Base-by-base conservation (phyloP, 2,329 filamentous ascomycete species). In the Ceratocystis ficicola region DNA sequence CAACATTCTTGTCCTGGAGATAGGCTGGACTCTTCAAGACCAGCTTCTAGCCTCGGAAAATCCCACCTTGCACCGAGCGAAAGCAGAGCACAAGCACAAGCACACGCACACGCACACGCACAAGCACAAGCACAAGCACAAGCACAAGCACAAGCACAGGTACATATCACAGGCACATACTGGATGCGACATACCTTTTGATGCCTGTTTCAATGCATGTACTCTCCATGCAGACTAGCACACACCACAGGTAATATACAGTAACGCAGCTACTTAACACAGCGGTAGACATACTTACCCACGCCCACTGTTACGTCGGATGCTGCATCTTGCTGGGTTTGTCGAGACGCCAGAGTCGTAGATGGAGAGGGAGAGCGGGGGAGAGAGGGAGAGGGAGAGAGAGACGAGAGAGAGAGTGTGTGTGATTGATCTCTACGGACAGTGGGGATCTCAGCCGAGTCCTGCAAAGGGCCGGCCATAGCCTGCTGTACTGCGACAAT, bases 181-280 rank as follows among this genome's bases (percentile, higher is more conserved):
- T 57, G n/a, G 22, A 57, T 57, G 52, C 52, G 15, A 30, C 22
- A 5, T 57, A 57, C 30, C 52, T 32, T 17, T 57, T 15, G 7
- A 17, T 57, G 12, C 46, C 17, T 20, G 22, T 50, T 20, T 50
- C n/a, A 20, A 50, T 50, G 22, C 46, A 50, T 50, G 2, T 22
- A 50, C 36, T 41, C 10, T 50, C n/a, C 17, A 50, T 20, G 17
- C 52, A 57, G 10, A 28, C 28, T 17, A 6, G 25, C 52, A 57
- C 52, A 57, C 52, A 57, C 52, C 52, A 57, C 52, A 57, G 5
- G 28, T 10, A 30, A 30, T n/a, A 57, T 30, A 57, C 50, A 55
- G 22, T 5, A 55, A 30, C 5, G 15, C 22, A 55, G 20, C 50
- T 48, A 20, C 46, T 20, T 20, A 25, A 20, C 46, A 50, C 20